phyloP scores from a whole-genome alignment of 179 eudicot species.

The Camellia oleifera region DNA sequence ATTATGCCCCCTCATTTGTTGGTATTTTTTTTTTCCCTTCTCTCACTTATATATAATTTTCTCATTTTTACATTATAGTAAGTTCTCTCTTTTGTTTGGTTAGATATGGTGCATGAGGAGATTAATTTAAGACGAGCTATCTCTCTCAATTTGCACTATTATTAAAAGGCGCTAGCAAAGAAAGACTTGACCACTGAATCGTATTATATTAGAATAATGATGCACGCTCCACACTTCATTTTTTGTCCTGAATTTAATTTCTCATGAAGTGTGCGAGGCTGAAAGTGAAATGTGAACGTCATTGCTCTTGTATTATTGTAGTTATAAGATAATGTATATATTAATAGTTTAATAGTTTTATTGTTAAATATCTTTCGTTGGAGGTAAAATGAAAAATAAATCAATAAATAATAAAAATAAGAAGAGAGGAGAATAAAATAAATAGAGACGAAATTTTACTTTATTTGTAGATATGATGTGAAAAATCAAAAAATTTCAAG shows the following conservation, averaged over 20 bases:
- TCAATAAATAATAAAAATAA: no score
- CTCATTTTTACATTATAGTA: no score
- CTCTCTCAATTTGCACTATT: slow-evolving; percentile 17
- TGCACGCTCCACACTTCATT: no score
- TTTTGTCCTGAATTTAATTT: no score
- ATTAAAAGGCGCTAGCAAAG: slow-evolving; percentile 7
- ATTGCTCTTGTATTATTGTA: background rate
- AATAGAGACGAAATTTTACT: no score
- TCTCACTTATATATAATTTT: background rate
- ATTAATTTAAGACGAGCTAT: slow-evolving; percentile 20
- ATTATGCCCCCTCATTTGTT: no score
- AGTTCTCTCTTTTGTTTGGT: background rate
- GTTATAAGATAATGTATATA: background rate
- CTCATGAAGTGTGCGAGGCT: no score
- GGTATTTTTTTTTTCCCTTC: no score
- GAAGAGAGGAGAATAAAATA: no score
- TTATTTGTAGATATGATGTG: no score
- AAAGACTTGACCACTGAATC: slow-evolving; percentile 3
- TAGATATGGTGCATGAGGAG: slow-evolving; percentile 12
- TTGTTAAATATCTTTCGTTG: background rate
- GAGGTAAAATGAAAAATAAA: slow-evolving; percentile 17
- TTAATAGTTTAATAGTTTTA: background rate
- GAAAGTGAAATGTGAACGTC: no score
- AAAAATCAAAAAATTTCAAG: no score
- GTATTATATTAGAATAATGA: background rate